A percentile compares a stretch with the other conserved stretches of the same genome.
Conservation (phyloP, 371 early-diverging fungal species). For the Parasitella parasitica region DNA sequence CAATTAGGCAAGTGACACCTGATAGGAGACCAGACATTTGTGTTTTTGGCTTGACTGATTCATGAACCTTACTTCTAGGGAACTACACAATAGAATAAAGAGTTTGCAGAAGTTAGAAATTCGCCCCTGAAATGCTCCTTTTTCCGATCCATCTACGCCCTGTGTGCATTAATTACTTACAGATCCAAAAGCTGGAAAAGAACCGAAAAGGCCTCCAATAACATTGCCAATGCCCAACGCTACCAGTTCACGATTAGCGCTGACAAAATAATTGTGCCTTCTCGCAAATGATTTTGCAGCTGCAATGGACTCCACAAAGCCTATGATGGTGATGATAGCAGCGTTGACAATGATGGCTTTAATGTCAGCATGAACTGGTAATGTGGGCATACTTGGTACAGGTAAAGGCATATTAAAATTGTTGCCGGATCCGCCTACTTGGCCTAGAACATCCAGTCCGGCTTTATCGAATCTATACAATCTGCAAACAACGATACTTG, state of each 20-base stretch:
- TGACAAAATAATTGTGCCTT: conserved; percentile 82
- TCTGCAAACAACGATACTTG: conserved; percentile 60
- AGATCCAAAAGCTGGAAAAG: conserved; percentile 86
- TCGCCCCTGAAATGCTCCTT: background rate
- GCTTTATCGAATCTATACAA: conserved; percentile 56
- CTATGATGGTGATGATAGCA: conserved; percentile 81
- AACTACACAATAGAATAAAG: conserved; percentile 46
- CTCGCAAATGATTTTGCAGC: conserved; percentile 84
- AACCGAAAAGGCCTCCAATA: conserved; percentile 71
- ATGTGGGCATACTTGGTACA: conserved; percentile 50
- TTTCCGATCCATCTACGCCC: background rate
- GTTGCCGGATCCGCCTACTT: conserved; percentile 44
- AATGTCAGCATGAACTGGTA: conserved; percentile 52
- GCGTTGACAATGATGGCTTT: conserved; percentile 49
- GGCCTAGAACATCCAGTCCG: conserved; percentile 71
- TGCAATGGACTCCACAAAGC: conserved; percentile 88
- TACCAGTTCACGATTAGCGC: conserved; percentile 90
- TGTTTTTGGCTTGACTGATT: conserved; percentile 77
- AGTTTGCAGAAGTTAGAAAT: conserved; percentile 2
- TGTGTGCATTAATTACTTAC: conserved; percentile 17
- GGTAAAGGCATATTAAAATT: conserved; percentile 39
- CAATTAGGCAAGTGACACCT: conserved; percentile 62
- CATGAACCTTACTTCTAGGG: conserved; percentile 81
- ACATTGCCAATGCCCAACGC: conserved; percentile 85
- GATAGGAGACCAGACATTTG: conserved; percentile 83